Evolutionary conservation across 2,329 filamentous ascomycete genomes (phyloP), one percentile per base, ranked within the genome.

Genomic region (Cercospora nicotianae): DNA sequence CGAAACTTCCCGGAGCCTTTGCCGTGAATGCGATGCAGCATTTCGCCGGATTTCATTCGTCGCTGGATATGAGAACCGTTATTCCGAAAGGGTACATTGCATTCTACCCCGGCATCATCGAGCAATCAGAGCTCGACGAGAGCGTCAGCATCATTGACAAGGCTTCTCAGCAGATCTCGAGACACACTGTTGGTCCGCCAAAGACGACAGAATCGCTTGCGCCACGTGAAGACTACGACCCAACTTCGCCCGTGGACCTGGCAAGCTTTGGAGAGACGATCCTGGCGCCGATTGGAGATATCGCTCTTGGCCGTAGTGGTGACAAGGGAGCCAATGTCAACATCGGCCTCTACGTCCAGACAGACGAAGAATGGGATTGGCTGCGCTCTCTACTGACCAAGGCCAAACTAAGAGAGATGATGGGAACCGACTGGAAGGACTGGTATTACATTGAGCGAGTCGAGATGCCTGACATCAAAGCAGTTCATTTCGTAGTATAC

Each of bases 301-400:
- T 78, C 45, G 74, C 70, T 3, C 70, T 75, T 10, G 77, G 71
- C 3, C 71, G 76, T 6, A 73, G 72, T 9, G 77, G 77, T 12
- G 77, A 78, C 67, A 78, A 78, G 64, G 75, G 74, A 8, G 69
- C 72, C 7, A 77, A 77, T 36, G 69, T 74, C 45, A 77, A 77
- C 51, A 59, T 73, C 16, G 76, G 79, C 64, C 48, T 78, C 64
- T 86, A 81, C 65, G 80, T 83, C 2, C 77, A 78, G 5, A 69
- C 68, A 9, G 61, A 67, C 1, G 72, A 74, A 36, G 74, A 75
- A 53, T 78, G 73, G 69, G 61, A 72, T 12, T 78, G 77, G 77
- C 72, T 78, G 3, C 70, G 73, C 7, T 68, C 71, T 3, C 65
- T 76, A 9, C 60, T 78, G 63, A 75, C 73, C 9, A 69, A 68